These are phyloP conservation scores for Psidium guajava DNA, from an alignment of 345 rosid genomes.

Conservation along the genomic window DNA sequence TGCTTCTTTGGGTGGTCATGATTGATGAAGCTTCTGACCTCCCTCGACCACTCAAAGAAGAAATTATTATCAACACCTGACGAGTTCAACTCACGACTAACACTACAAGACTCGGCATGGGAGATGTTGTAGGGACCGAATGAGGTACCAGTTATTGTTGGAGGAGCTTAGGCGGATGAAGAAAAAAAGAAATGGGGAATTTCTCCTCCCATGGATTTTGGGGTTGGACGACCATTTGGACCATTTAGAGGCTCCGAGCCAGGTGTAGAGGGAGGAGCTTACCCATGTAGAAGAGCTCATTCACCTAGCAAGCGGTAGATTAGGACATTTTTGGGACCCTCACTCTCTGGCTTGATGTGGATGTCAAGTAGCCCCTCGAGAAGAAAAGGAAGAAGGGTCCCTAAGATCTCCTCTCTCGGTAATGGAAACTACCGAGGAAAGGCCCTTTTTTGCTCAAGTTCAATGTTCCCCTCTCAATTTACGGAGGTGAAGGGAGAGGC, in stretches of 20 bases:
- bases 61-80: slow-evolving; percentile 12
- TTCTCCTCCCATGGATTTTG: slow-evolving; percentile 14
- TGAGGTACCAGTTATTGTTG: slow-evolving; percentile 3
- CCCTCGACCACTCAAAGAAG: slow-evolving; percentile 51
- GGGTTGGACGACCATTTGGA: slow-evolving; percentile 17
- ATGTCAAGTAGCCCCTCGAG: slow-evolving; percentile 22
- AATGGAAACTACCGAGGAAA: too few relatives aligned
- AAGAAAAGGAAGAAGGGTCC: too few relatives aligned
- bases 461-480: too few relatives aligned
- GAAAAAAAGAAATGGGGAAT: background rate
- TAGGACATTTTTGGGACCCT: slow-evolving; percentile 64
- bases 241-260: slow-evolving; percentile 76
- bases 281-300: slow-evolving; percentile 83
- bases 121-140: slow-evolving; percentile 30
- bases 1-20: slow-evolving; percentile 18
- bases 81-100: slow-evolving; percentile 37
- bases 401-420: too few relatives aligned
- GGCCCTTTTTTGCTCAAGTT: too few relatives aligned
- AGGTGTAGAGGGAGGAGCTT: slow-evolving; percentile 91
- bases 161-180: slow-evolving; percentile 5
- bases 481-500: too few relatives aligned
- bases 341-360: slow-evolving; percentile 58
- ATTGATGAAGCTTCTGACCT: slow-evolving; percentile 23
- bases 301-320: slow-evolving; percentile 48
- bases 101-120: slow-evolving; percentile 40